phyloP scores from a whole-genome alignment of 2,329 filamentous ascomycete genomes.

The Scorias spongiosa region DNA sequence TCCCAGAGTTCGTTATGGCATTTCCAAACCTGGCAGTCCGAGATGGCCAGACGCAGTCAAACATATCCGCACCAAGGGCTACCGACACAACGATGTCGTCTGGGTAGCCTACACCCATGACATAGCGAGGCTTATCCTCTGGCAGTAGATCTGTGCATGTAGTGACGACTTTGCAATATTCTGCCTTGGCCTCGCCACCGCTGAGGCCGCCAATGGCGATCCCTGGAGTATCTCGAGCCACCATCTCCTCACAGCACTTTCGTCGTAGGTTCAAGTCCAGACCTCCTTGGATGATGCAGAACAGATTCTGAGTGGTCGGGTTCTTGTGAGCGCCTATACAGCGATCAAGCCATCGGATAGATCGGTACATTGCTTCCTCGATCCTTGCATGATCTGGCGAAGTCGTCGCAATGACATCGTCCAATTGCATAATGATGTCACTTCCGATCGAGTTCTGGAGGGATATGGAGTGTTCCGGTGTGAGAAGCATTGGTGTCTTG shows the following conservation, averaged over 20 bases:
- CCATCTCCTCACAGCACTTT: conserved; percentile 76
- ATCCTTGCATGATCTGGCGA: conserved; percentile 80
- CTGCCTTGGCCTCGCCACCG: conserved; percentile 84
- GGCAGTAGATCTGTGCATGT: conserved; percentile 76
- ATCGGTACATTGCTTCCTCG: conserved; percentile 87
- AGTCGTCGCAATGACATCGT: conserved; percentile 93
- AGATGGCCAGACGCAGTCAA: conserved; percentile 98
- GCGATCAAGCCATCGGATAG: conserved; percentile 86
- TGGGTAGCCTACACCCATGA: conserved; percentile 96
- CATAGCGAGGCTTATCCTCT: conserved; percentile 87
- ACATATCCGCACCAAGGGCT: conserved; percentile 95
- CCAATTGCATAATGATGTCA: conserved; percentile 98
- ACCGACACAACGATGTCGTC: conserved; percentile 91
- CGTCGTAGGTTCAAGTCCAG: conserved; percentile 73
- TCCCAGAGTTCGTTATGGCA: conserved; percentile 65
- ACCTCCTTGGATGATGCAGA: conserved; percentile 96
- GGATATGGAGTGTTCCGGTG: conserved; percentile 89
- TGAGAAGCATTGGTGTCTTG: conserved; percentile 87
- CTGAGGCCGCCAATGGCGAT: conserved; percentile 93
- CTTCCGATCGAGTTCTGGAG: conserved; percentile 95
- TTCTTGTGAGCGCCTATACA: conserved; percentile 84
- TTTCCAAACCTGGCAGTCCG: conserved; percentile 92
- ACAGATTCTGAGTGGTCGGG: conserved; percentile 73
- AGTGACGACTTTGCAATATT: conserved; percentile 74
- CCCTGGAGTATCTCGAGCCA: conserved; percentile 77